Evolutionary conservation across 768 basidiomycete genomes (phyloP), one percentile per base, ranked within the genome.

Genomic region (Boletus eberwhitei): DNA sequence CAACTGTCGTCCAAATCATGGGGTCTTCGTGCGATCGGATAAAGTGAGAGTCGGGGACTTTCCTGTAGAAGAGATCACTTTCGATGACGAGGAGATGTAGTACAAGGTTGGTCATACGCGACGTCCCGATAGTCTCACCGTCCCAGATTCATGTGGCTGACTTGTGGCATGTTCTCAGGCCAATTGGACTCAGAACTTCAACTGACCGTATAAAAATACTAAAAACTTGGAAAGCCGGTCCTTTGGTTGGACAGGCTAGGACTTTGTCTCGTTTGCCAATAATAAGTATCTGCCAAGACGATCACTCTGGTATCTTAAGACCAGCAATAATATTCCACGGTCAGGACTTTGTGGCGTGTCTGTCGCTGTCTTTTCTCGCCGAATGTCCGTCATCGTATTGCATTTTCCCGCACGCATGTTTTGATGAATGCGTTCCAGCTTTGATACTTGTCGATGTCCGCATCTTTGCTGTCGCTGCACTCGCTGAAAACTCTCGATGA

Each of bases 21-120:
- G 94, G 0, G 85, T 87, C 2, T 97, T 98, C 69, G 90, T 95
- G 17, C 82, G 88, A 42, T 84, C 91, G 2, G 90, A 94, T 50
- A 87, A 82, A 66, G 81, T 98, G 6, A 79, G 72, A 48, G 77
- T 91, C 8, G 96, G 96, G 1, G 89, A 98, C 66, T 98, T 81
- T 68, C 93, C 93, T 0, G 86, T 88, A 9, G 83, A 90, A 64
- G 92, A 93, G 24, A 76, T 94, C 50, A 76, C 84, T 53, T 74
- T 88, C 51, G 85, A 87, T 32, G 85, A 89, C 17, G 89, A 90
- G 59, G 88, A 91, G 66, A 88, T 90, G 78, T 88, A 73, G 60
- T 8, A 34, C 19, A 22, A 49, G 40, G 39, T 48, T 42, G 8
- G 45, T 46, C 34, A 13, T 22, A 13, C 21, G 4, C 9, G 16